A percentile compares a stretch with the other conserved stretches of the same genome.
Conservation (phyloP, 139 green algal genomes). For the Trebouxia sp. region DNA sequence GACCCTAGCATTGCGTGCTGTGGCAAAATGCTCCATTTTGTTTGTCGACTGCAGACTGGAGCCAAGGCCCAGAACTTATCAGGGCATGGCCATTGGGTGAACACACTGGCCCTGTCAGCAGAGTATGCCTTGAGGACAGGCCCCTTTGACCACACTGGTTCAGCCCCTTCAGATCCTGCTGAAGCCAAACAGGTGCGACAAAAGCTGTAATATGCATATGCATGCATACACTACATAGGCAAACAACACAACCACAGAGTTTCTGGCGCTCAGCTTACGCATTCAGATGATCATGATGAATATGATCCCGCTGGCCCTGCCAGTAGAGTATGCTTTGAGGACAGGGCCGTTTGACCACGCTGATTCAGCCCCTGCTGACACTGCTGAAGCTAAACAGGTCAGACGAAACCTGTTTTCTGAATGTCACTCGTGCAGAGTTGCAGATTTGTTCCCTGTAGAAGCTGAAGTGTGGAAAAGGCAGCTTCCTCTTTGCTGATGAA, state of each 20-base stretch:
- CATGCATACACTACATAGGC: no score
- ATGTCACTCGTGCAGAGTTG: no score
- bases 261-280: no score
- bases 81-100: slow-evolving; percentile 98
- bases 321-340: slow-evolving; percentile 82
- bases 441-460: no score
- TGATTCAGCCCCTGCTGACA: slow-evolving; percentile 54
- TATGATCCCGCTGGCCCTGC: slow-evolving; percentile 96
- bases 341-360: slow-evolving; percentile 92
- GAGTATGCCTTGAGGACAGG: slow-evolving; percentile 90
- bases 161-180: slow-evolving; percentile 42
- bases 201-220: no score
- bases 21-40: no score
- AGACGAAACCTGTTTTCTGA: no score
- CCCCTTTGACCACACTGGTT: slow-evolving; percentile 87
- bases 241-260: no score
- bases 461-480: no score
- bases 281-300: no score
- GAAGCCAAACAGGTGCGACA: slow-evolving; percentile 46
- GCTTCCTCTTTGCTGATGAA: no score
- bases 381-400: slow-evolving; percentile 49
- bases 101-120: slow-evolving; percentile 90
- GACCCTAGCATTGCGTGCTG: no score
- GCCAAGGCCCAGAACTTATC: slow-evolving; percentile 60
- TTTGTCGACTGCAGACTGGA: not conserved